Evolutionary conservation across 1,284 basidiomycete genomes (phyloP).

Genomic region (Tilletia setariae): DNA sequence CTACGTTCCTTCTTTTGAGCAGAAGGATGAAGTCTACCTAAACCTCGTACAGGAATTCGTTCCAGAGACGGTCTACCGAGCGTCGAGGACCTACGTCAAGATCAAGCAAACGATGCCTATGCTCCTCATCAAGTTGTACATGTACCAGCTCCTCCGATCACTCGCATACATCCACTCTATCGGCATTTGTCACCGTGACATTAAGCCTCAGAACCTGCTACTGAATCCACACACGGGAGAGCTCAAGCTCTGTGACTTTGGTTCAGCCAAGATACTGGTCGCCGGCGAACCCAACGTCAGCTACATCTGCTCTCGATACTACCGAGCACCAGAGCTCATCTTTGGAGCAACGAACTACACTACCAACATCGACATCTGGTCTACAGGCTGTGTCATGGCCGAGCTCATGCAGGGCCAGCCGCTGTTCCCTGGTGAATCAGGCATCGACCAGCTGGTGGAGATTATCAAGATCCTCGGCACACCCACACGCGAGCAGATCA

Average conservation of each 20-base stretch:
- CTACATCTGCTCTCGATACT: conserved; percentile 99
- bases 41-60: conserved; percentile 99
- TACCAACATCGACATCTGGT: conserved; percentile 99
- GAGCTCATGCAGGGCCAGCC: conserved; percentile 99
- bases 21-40: conserved; percentile 99
- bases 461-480: conserved; percentile 99
- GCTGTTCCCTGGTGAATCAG: conserved; percentile 97
- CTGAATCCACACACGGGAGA: conserved; percentile 94
- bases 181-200: conserved; percentile 84
- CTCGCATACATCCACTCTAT: conserved; percentile 97
- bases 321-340: conserved; percentile 97
- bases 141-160: conserved; percentile 95
- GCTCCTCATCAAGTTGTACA: conserved; percentile 96
- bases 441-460: conserved; percentile 98
- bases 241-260: conserved; percentile 98
- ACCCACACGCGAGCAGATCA: conserved; percentile 97
- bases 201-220: conserved; percentile 97
- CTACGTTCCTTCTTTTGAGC: conserved; percentile 35
- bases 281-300: conserved; percentile 97
- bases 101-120: conserved; percentile 99
- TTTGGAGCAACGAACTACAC: conserved; percentile 99
- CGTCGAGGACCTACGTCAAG: conserved; percentile 97
- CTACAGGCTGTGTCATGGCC: conserved; percentile 99
- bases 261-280: conserved; percentile 95
- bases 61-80: conserved; percentile 98